Conservation (phyloP, 2,329 filamentous ascomycete species). For the Escovopsis weberi region DNA sequence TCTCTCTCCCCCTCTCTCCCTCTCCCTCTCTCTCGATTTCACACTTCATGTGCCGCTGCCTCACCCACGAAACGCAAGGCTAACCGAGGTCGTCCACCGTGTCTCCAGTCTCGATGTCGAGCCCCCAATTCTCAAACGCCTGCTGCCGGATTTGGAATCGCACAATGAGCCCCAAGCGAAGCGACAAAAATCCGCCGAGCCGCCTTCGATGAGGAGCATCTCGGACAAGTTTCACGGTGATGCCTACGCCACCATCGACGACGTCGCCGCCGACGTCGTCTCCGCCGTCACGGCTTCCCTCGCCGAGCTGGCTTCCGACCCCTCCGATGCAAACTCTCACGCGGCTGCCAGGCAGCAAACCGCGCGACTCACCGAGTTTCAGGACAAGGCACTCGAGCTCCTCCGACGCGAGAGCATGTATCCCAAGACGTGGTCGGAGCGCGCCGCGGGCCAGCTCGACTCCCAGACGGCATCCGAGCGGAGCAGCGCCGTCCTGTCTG, state of each 20-base stretch:
- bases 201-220: conserved; percentile 27
- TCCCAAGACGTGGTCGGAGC: conserved; percentile 23
- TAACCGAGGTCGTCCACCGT: conserved; percentile 11
- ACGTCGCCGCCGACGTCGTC: conserved; percentile 45
- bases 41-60: neutral
- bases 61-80: conserved; percentile 6
- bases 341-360: conserved; percentile 21
- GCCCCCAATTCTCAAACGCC: conserved; percentile 40
- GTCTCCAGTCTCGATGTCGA: conserved; percentile 35
- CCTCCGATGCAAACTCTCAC: conserved; percentile 16
- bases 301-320: conserved; percentile 27
- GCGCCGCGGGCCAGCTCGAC: conserved; percentile 26
- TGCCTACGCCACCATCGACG: conserved; percentile 46
- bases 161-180: conserved; percentile 42
- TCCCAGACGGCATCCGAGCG: conserved; percentile 23
- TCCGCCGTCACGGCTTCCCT: conserved; percentile 32
- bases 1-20: neutral
- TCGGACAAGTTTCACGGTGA: conserved; percentile 37
- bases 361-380: conserved; percentile 40
- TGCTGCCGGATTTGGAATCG: conserved; percentile 27
- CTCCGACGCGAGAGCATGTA: conserved; percentile 46
- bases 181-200: conserved; percentile 41
- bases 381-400: conserved; percentile 46
- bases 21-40: neutral
- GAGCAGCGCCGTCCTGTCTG: conserved; percentile 51